These are phyloP conservation scores for Poteriospumella lacustris DNA, from an alignment of 108 stramenopile species.

Conservation along the genomic window DNA sequence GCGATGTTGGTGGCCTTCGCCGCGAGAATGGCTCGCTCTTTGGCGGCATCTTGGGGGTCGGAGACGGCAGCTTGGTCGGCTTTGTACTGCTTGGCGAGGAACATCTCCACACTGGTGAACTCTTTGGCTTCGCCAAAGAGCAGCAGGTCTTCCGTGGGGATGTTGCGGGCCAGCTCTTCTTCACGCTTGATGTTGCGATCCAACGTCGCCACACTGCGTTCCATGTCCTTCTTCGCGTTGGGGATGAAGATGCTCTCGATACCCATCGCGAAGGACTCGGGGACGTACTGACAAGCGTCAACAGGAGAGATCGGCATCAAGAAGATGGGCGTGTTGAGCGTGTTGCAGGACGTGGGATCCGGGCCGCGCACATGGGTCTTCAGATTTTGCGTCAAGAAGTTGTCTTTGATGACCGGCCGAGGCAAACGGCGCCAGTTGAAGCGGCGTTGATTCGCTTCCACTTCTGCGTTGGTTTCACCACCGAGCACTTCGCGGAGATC, in stretches of 20 bases:
- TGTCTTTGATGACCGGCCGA: constrained; percentile 2
- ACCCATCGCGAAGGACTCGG: neutral
- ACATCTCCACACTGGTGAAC: constrained; percentile 14
- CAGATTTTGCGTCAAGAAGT: neutral
- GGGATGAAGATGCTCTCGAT: constrained; percentile 26
- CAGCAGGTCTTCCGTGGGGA: constrained; percentile 3
- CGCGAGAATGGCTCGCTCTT: constrained; percentile 5
- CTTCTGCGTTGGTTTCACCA: neutral
- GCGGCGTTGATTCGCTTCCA: neutral
- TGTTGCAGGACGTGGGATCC: neutral
- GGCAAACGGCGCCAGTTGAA: constrained; percentile 3
- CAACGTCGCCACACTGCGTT: constrained; percentile 11
- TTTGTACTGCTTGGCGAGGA: neutral
- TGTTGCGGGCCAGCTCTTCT: neutral
- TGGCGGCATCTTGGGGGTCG: neutral
- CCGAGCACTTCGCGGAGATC: neutral
- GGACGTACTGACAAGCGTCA: constrained; percentile 19
- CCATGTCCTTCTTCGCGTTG: constrained; percentile 9
- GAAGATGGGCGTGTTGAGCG: constrained; percentile 14
- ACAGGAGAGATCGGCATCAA: constrained; percentile 29
- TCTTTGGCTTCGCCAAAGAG: neutral
- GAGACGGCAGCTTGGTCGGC: neutral
- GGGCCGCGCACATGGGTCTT: neutral
- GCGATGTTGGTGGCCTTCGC: constrained; percentile 20
- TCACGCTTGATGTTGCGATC: constrained; percentile 18